Conservation (phyloP, 148 eudicot genomes). For the Amaranthus hypochondriacus region DNA sequence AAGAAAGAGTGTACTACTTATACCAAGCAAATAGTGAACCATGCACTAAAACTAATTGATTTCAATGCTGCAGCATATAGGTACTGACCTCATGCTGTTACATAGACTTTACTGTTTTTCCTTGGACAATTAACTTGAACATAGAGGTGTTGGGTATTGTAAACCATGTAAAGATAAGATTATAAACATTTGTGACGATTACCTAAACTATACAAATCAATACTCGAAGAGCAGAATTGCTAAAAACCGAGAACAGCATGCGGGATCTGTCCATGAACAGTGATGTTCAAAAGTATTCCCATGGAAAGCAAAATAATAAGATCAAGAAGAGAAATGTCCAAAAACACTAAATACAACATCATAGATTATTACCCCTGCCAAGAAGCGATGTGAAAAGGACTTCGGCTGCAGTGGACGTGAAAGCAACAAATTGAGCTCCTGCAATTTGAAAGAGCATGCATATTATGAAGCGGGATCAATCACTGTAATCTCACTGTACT, state of each 20-base stretch:
- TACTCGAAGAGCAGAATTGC: background rate
- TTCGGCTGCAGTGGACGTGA: slow-evolving; percentile 89
- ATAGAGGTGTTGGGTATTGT: too few relatives aligned
- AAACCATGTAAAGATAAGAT: too few relatives aligned
- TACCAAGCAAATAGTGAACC: too few relatives aligned
- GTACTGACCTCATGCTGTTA: too few relatives aligned
- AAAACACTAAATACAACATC: background rate
- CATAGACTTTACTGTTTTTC: background rate
- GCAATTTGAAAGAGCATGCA: slow-evolving; percentile 25
- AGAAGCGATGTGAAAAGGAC: slow-evolving; percentile 78
- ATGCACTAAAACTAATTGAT: too few relatives aligned
- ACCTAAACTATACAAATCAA: background rate
- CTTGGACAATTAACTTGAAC: background rate
- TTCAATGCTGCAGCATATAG: too few relatives aligned
- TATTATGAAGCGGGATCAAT: background rate
- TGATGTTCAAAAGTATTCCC: background rate
- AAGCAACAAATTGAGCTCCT: slow-evolving; percentile 68
- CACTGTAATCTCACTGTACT: background rate
- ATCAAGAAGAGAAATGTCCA: background rate
- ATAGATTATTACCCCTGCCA: slow-evolving; percentile 68
- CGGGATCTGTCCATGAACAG: background rate
- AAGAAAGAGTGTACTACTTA: too few relatives aligned
- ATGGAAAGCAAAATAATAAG: background rate
- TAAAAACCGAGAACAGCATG: background rate
- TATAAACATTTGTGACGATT: background rate